These are phyloP conservation scores for Entoloma clypeatum DNA, from an alignment of 1,284 basidiomycete genomes.

Conservation along the genomic window DNA sequence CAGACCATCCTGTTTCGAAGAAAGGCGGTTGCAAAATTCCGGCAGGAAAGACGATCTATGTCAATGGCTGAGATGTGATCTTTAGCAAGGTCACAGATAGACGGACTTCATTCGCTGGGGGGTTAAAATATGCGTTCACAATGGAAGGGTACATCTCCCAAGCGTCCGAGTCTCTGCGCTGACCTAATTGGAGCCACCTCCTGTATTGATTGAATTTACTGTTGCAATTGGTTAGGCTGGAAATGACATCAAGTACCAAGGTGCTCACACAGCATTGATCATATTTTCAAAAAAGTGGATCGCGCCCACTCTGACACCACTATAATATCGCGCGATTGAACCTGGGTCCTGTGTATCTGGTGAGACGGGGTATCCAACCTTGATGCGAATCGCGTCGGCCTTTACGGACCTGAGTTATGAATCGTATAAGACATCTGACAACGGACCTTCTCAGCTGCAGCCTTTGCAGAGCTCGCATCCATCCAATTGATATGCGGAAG, in stretches of 20 bases:
- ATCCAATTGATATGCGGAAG: constrained; percentile 85
- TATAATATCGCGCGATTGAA: constrained; percentile 77
- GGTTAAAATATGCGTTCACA: constrained; percentile 82
- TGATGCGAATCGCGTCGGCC: constrained; percentile 77
- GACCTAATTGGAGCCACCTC: constrained; percentile 76
- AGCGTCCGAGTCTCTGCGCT: constrained; percentile 63
- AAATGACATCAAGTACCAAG: constrained; percentile 1
- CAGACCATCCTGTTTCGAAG: constrained; percentile 80
- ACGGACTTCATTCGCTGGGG: constrained; percentile 71
- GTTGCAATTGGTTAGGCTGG: constrained; percentile 2
- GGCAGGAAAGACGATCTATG: constrained; percentile 93
- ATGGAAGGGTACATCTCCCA: constrained; percentile 89
- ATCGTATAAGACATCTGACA: background rate
- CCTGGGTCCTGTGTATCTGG: constrained; percentile 77
- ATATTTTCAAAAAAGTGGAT: constrained; percentile 86
- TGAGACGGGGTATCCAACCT: constrained; percentile 86
- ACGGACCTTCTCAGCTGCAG: constrained; percentile 79
- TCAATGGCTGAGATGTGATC: constrained; percentile 7
- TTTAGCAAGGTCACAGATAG: background rate
- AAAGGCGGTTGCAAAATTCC: constrained; percentile 93
- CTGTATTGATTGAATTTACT: constrained; percentile 59
- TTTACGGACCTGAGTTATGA: constrained; percentile 22
- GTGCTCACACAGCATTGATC: constrained; percentile 56
- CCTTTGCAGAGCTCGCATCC: constrained; percentile 79
- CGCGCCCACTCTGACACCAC: constrained; percentile 58